Percentiles rank a stretch among this genome's conserved stretches.
Conservation (phyloP, 345 rosid species). For the Ricinus communis region DNA sequence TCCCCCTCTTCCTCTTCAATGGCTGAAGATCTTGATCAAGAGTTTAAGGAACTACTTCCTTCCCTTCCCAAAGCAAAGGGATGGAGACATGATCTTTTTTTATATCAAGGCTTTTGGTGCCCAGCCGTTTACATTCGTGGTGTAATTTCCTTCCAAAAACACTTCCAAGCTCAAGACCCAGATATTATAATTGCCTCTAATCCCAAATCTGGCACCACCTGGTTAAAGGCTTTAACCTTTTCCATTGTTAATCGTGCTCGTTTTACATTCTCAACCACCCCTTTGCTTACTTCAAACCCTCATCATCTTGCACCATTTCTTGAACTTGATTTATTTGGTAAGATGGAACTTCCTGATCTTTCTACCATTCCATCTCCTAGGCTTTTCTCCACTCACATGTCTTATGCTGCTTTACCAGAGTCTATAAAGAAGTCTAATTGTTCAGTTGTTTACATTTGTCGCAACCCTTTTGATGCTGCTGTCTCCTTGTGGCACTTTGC, state of each 20-base stretch:
- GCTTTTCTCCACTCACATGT: not conserved
- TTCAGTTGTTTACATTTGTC: not conserved
- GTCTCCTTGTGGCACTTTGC: not conserved
- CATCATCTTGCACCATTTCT: not conserved
- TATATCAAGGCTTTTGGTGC: conserved; percentile 2
- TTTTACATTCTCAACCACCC: not conserved
- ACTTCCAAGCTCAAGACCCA: not conserved
- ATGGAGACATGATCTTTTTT: not conserved
- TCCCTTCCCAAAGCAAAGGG: not conserved
- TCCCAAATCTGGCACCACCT: not conserved
- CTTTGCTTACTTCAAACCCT: not conserved
- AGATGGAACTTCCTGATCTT: not conserved
- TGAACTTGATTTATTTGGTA: not conserved
- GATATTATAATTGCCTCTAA: not conserved
- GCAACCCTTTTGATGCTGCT: not conserved
- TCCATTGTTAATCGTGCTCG: not conserved
- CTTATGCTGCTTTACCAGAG: not conserved
- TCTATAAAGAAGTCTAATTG: not conserved
- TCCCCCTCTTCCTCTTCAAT: not conserved
- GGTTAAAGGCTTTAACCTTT: not conserved
- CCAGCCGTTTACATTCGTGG: not conserved
- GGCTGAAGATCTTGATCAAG: conserved; percentile 1
- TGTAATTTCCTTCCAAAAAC: not conserved
- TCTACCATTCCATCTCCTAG: not conserved
- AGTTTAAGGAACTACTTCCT: not conserved